A percentile compares a stretch with the other conserved stretches of the same genome.
These are phyloP conservation scores for Talaromyces ruber DNA, from an alignment of 495 filamentous ascomycete genomes.

Conservation along the genomic window DNA sequence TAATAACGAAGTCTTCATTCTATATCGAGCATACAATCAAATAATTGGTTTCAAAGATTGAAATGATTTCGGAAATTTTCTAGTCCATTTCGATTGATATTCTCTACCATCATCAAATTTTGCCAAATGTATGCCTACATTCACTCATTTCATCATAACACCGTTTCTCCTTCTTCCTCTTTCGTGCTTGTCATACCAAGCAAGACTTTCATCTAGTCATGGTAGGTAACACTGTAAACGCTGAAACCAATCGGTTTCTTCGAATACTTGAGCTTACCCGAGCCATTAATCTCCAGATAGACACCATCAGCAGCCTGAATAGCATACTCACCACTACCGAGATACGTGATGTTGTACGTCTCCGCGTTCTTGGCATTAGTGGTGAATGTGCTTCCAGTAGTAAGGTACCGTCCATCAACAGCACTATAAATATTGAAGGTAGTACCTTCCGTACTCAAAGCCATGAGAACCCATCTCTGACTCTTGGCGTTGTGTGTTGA, in stretches of 20 bases:
- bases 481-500: not conserved
- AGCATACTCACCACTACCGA: slow-evolving; percentile 1
- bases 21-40: too few relatives aligned
- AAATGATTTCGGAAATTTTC: too few relatives aligned
- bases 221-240: slow-evolving; percentile 2
- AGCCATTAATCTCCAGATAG: not conserved
- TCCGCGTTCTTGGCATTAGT: not conserved
- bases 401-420: not conserved
- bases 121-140: not conserved
- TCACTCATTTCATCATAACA: not conserved
- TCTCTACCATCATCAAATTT: not conserved
- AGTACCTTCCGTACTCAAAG: not conserved
- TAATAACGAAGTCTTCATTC: too few relatives aligned
- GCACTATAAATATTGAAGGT: slow-evolving; percentile 1
- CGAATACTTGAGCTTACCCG: not conserved
- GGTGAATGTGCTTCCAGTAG: not conserved
- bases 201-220: not conserved
- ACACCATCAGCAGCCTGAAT: not conserved
- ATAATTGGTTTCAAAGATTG: too few relatives aligned
- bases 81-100: not conserved
- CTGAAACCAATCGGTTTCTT: not conserved
- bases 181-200: not conserved
- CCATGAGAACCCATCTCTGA: slow-evolving; percentile 2
- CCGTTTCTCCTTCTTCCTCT: not conserved
- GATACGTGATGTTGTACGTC: not conserved